Conservation (phyloP, 495 filamentous ascomycete species). For the Tetracladium setigerum region DNA sequence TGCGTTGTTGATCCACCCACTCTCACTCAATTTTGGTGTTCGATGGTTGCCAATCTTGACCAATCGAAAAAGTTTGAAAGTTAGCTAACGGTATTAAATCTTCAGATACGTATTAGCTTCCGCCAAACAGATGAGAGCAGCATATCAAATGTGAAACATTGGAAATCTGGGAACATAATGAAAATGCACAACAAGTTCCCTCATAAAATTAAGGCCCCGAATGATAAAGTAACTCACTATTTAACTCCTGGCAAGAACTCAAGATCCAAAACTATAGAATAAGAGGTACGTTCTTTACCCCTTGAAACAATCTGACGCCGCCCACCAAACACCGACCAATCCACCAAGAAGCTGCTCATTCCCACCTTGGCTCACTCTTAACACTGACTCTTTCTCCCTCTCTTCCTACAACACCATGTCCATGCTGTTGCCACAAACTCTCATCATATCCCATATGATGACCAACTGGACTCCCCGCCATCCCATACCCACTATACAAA, state of each 20-base stretch:
- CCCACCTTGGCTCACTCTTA: slow-evolving; percentile 20
- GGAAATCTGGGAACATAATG: too few species aligned
- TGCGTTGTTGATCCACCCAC: too few species aligned
- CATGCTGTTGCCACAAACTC: neutral
- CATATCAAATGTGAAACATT: too few species aligned
- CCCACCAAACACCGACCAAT: neutral
- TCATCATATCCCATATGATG: neutral
- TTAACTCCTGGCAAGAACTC: neutral
- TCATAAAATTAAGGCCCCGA: too few species aligned
- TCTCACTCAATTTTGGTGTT: too few species aligned
- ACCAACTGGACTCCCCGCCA: neutral
- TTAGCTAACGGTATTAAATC: too few species aligned
- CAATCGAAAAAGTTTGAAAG: too few species aligned
- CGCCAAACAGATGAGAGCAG: too few species aligned
- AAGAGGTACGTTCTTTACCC: neutral
- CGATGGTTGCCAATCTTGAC: too few species aligned
- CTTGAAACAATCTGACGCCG: neutral
- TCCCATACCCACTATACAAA: neutral
- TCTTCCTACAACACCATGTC: neutral
- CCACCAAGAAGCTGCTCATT: slow-evolving; percentile 8
- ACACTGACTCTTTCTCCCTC: slow-evolving; percentile 6
- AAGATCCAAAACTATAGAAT: neutral
- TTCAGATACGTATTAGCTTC: too few species aligned
- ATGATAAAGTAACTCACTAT: neutral
- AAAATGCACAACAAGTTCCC: too few species aligned